A percentile compares a stretch with the other conserved stretches of the same genome.
Evolutionary conservation across 768 basidiomycete genomes (phyloP).

Genomic region (Leccinum disarticulatum): DNA sequence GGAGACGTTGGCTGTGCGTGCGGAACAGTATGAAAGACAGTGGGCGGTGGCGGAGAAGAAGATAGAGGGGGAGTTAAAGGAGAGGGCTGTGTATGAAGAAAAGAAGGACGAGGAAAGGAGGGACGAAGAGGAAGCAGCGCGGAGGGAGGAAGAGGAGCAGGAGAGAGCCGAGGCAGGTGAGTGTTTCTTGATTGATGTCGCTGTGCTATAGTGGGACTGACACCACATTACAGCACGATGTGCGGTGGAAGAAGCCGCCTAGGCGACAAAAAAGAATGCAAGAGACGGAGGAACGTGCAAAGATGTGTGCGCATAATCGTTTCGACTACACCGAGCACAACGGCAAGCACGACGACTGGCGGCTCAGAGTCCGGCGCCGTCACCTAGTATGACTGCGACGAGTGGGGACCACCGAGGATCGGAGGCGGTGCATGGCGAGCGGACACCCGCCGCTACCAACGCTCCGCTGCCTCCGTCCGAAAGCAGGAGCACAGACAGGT

Average conservation of each 20-base stretch:
- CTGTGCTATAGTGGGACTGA: too few species aligned
- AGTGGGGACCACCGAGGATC: too few species aligned
- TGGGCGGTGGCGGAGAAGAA: conserved; percentile 55
- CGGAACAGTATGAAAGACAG: conserved; percentile 62
- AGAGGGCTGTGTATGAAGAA: conserved; percentile 58
- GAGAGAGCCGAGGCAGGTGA: conserved; percentile 51
- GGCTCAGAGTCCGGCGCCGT: too few species aligned
- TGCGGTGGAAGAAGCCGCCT: conserved; percentile 44
- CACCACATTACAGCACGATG: conserved; percentile 38
- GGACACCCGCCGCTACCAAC: too few species aligned
- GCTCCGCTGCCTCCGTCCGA: too few species aligned
- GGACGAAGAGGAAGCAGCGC: neutral
- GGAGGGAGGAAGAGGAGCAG: conserved; percentile 33
- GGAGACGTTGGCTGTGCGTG: conserved; percentile 53
- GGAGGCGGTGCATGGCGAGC: too few species aligned
- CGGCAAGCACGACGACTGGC: too few species aligned
- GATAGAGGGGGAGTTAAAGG: conserved; percentile 54
- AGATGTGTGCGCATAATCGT: conserved; percentile 20
- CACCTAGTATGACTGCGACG: too few species aligned
- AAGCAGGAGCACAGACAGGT: too few species aligned
- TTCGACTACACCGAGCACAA: too few species aligned
- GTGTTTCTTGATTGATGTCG: neutral
- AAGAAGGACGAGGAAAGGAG: too few species aligned
- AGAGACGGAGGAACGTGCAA: conserved; percentile 43
- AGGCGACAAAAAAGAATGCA: conserved; percentile 34